These are phyloP conservation scores for Calonectria leucothoes DNA, from an alignment of 2,329 filamentous ascomycete species.

Conservation along the genomic window DNA sequence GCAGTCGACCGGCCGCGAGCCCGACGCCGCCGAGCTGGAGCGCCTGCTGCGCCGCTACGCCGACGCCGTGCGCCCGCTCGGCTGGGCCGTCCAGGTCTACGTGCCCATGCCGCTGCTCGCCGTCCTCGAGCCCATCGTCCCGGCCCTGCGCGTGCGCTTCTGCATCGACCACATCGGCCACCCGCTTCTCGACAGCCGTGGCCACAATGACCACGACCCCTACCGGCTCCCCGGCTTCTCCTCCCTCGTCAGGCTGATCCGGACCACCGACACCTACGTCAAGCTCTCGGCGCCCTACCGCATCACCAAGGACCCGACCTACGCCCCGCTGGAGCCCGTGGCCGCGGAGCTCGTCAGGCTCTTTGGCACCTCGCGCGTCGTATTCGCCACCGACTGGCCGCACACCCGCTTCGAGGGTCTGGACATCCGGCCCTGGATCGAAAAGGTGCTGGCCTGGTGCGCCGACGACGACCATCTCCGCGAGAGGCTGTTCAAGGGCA, in stretches of 20 bases:
- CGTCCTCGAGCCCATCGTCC: conserved; percentile 60
- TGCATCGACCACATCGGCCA: conserved; percentile 72
- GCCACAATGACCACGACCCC: too few relatives aligned
- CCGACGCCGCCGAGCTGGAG: conserved; percentile 54
- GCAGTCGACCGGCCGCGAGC: conserved; percentile 60
- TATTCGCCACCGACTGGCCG: conserved; percentile 74
- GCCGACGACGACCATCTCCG: conserved; percentile 55
- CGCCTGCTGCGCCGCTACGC: conserved; percentile 59
- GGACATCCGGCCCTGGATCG: conserved; percentile 59
- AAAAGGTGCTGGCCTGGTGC: conserved; percentile 65
- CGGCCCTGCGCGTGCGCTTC: conserved; percentile 61
- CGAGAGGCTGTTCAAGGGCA: conserved; percentile 64
- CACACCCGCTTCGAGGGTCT: conserved; percentile 70
- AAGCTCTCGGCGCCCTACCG: conserved; percentile 71
- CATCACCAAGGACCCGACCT: conserved; percentile 56
- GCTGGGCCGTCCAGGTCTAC: conserved; percentile 71
- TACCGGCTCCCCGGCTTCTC: conserved; percentile 40
- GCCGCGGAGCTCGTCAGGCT: conserved; percentile 60
- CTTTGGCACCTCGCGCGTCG: conserved; percentile 54
- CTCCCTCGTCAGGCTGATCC: conserved; percentile 60
- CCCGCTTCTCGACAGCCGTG: conserved; percentile 53
- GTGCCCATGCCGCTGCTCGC: conserved; percentile 63
- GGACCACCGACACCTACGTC: conserved; percentile 61
- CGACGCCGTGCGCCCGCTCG: conserved; percentile 58
- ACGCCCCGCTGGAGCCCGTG: conserved; percentile 60